Evolutionary conservation across 2,329 filamentous ascomycete species (phyloP).

Genomic region (Microsporum ferrugineum): DNA sequence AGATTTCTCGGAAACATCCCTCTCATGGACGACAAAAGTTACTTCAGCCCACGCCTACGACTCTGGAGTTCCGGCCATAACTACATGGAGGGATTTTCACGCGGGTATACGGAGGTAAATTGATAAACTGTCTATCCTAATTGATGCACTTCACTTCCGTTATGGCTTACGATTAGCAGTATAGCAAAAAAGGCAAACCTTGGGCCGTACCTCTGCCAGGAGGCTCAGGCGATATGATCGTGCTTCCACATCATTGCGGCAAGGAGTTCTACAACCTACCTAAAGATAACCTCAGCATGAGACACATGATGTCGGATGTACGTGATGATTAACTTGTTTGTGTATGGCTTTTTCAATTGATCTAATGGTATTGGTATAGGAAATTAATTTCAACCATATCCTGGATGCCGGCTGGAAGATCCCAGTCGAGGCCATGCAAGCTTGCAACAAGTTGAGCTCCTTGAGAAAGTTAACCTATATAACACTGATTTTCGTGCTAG

Average conservation of each 20-base stretch:
- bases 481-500: not conserved
- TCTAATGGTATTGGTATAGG: not conserved
- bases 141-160: not conserved
- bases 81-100: not conserved
- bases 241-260: not conserved
- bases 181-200: slow-evolving; percentile 2
- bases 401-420: not conserved
- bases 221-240: not conserved
- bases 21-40: slow-evolving; percentile 1
- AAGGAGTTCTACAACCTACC: not conserved
- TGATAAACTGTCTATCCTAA: not conserved
- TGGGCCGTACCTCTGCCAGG: not conserved
- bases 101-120: not conserved
- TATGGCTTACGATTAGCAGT: not conserved
- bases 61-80: not conserved
- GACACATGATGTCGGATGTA: slow-evolving; percentile 1
- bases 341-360: not conserved
- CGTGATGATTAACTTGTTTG: not conserved
- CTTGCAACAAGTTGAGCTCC: not conserved
- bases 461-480: not conserved
- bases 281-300: not conserved
- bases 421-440: slow-evolving; percentile 1
- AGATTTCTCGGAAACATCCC: not conserved
- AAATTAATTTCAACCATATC: slow-evolving; percentile 1
- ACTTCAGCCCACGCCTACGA: not conserved